Percentiles rank a stretch among this genome's conserved stretches.
Conservation (phyloP, 768 basidiomycete species). For the Steccherinum ochraceum region DNA sequence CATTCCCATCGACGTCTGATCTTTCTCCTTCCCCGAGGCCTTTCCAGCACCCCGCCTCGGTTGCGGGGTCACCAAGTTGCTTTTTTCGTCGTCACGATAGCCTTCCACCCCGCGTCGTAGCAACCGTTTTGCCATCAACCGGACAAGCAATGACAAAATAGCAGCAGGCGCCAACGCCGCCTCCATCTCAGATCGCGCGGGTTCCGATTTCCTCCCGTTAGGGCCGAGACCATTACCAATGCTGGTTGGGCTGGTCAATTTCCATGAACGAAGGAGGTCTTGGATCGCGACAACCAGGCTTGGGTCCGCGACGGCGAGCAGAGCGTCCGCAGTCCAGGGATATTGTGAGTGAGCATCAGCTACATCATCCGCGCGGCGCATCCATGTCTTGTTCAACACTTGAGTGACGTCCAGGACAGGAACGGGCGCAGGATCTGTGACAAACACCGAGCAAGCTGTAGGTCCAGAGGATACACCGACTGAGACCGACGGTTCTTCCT, state of each 20-base stretch:
- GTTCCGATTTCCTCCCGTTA: background rate
- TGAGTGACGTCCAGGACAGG: constrained; percentile 8
- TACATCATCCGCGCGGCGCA: background rate
- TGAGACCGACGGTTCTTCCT: constrained; percentile 4
- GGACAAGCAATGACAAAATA: constrained; percentile 27
- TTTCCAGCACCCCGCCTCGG: background rate
- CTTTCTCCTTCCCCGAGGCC: background rate
- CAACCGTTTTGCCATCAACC: constrained; percentile 27
- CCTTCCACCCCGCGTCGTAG: constrained; percentile 27
- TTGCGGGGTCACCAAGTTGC: constrained; percentile 3
- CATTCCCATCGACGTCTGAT: constrained; percentile 14
- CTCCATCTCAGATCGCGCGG: constrained; percentile 10
- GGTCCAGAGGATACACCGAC: background rate
- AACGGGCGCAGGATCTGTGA: background rate
- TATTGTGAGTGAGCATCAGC: constrained; percentile 1
- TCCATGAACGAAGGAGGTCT: constrained; percentile 4
- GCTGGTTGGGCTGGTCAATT: too few relatives aligned
- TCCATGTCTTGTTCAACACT: background rate
- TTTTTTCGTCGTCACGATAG: constrained; percentile 24
- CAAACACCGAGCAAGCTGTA: constrained; percentile 1
- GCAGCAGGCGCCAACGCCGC: constrained; percentile 29
- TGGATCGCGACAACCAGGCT: constrained; percentile 18
- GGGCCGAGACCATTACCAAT: background rate
- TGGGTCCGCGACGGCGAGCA: constrained; percentile 24
- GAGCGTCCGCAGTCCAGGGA: constrained; percentile 10